These are phyloP conservation scores for Alternaria sp. DNA, from an alignment of 2,329 filamentous ascomycete species.

Conservation along the genomic window DNA sequence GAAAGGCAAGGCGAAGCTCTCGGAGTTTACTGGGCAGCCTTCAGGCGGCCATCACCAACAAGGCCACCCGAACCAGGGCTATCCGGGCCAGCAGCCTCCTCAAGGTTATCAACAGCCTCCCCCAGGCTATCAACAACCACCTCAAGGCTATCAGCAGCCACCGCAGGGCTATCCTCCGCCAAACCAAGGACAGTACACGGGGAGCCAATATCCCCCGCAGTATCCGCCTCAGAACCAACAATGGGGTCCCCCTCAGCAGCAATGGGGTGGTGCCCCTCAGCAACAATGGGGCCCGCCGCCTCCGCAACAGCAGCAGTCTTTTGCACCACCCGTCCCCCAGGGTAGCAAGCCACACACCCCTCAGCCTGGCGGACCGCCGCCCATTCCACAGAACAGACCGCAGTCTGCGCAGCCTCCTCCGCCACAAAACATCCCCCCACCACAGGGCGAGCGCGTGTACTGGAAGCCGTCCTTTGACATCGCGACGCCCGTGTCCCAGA, in stretches of 20 bases:
- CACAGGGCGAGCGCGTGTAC: slow-evolving; percentile 51
- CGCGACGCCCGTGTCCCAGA: slow-evolving; percentile 56
- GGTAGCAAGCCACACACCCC: slow-evolving; percentile 43
- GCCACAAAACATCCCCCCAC: slow-evolving; percentile 37
- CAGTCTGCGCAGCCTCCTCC: slow-evolving; percentile 38
- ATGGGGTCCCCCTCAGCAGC: slow-evolving; percentile 23
- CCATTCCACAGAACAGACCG: slow-evolving; percentile 42
- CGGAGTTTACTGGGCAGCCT: slow-evolving; percentile 38
- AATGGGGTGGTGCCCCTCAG: slow-evolving; percentile 19
- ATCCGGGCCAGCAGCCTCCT: slow-evolving; percentile 21
- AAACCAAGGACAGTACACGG: slow-evolving; percentile 26
- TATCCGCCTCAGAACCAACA: slow-evolving; percentile 31
- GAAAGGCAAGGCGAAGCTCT: slow-evolving; percentile 50
- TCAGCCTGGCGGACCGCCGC: slow-evolving; percentile 26
- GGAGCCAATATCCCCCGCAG: slow-evolving; percentile 30
- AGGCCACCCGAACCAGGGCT: slow-evolving; percentile 29
- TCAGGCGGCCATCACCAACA: slow-evolving; percentile 31
- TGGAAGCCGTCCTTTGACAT: slow-evolving; percentile 63
- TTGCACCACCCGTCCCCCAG: slow-evolving; percentile 41
- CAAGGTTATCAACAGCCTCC: slow-evolving; percentile 15
- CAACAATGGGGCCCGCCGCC: slow-evolving; percentile 34
- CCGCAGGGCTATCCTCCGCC: slow-evolving; percentile 14
- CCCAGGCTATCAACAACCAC: slow-evolving; percentile 28
- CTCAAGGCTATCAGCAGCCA: slow-evolving; percentile 24
- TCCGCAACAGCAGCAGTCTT: slow-evolving; percentile 36